Conservation (phyloP, 345 rosid species). For the Tarenaya hassleriana region DNA sequence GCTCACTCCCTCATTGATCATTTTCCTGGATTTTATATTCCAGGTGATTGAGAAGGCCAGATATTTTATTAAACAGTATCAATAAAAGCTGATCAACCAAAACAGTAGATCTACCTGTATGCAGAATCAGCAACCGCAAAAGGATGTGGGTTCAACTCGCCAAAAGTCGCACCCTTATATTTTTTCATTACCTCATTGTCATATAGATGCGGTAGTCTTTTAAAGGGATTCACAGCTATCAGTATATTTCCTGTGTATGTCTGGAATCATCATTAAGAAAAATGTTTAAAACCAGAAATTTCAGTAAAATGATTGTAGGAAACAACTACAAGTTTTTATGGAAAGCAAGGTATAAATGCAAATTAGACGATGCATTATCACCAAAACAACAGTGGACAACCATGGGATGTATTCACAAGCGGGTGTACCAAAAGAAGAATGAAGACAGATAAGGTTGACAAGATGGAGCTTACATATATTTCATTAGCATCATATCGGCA, state of each 20-base stretch:
- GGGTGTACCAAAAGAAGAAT: conserved; percentile 1
- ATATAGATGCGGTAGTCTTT: conserved; percentile 77
- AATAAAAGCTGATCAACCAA: background rate
- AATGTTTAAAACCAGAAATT: conserved; percentile 9
- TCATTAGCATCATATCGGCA: conserved; percentile 72
- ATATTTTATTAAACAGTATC: conserved; percentile 9
- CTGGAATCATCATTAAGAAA: conserved; percentile 29
- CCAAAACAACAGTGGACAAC: background rate
- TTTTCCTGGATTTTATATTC: conserved; percentile 47
- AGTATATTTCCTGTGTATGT: conserved; percentile 96
- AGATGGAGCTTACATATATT: conserved; percentile 65
- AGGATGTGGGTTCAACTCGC: conserved; percentile 91
- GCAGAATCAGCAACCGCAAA: conserved; percentile 97
- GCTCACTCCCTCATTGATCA: conserved; percentile 86
- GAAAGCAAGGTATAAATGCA: background rate
- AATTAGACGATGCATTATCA: conserved; percentile 1
- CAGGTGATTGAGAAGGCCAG: conserved; percentile 9
- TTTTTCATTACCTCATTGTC: conserved; percentile 74
- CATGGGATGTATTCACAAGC: conserved; percentile 5
- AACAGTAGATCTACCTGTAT: conserved; percentile 52
- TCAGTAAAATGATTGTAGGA: background rate
- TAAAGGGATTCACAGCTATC: conserved; percentile 95
- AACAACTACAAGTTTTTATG: background rate
- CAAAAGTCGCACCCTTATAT: conserved; percentile 78
- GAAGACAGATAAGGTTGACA: background rate